Percentiles rank a stretch among this genome's conserved stretches.
phyloP scores from a whole-genome alignment of 2,329 filamentous ascomycete genomes.

The Aureobasidium uvarum region DNA sequence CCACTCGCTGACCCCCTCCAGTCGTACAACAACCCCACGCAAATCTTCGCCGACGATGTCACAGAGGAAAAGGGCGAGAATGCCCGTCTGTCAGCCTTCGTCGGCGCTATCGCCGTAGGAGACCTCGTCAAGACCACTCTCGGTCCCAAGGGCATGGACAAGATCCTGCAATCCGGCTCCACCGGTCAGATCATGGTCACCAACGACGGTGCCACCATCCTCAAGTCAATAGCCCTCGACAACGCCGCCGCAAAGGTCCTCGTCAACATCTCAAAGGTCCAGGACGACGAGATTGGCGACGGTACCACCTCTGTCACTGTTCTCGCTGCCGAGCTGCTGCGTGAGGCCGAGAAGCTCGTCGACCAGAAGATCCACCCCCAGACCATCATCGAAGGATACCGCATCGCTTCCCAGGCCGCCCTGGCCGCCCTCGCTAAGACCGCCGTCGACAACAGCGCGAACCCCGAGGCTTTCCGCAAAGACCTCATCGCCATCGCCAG shows the following conservation, averaged over 20 bases:
- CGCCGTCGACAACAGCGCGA: conserved; percentile 86
- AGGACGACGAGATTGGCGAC: conserved; percentile 98
- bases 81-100: conserved; percentile 96
- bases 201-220: conserved; percentile 96
- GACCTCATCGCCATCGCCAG: conserved; percentile 88
- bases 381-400: conserved; percentile 98
- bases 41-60: conserved; percentile 97
- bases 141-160: conserved; percentile 98
- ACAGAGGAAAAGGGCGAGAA: conserved; percentile 99
- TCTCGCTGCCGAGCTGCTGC: conserved; percentile 87
- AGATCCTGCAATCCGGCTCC: conserved; percentile 92
- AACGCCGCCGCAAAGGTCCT: conserved; percentile 98
- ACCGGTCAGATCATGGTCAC: conserved; percentile 98
- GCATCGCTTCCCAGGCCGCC: conserved; percentile 91
- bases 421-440: conserved; percentile 78
- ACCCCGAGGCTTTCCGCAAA: conserved; percentile 78
- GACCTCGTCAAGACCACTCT: conserved; percentile 97
- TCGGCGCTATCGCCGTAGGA: conserved; percentile 95
- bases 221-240: conserved; percentile 97
- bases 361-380: conserved; percentile 99
- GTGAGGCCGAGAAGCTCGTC: conserved; percentile 95
- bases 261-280: conserved; percentile 98
- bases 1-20: conserved; percentile 25
- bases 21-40: conserved; percentile 69
- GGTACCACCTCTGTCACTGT: conserved; percentile 98